Percentiles rank a stretch among this genome's conserved stretches.
Conservation (phyloP, 371 early-diverging fungal species). For the Mortierella sp. region DNA sequence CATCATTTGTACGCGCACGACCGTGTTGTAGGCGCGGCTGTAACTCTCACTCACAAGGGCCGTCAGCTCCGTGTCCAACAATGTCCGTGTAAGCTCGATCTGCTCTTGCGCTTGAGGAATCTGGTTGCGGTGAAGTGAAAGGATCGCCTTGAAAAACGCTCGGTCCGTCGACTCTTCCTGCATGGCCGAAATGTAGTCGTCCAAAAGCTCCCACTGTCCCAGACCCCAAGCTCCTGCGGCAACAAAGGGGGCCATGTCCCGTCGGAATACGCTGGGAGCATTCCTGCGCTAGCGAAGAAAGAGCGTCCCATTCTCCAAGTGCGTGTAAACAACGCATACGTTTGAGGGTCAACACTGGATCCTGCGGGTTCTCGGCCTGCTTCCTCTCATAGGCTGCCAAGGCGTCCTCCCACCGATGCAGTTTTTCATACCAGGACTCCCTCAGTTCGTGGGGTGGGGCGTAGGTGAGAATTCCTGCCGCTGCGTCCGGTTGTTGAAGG, state of each 20-base stretch:
- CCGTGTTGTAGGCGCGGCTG: constrained; percentile 85
- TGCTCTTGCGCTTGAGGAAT: constrained; percentile 80
- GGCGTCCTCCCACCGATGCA: constrained; percentile 97
- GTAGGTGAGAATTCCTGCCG: constrained; percentile 93
- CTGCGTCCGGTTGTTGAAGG: constrained; percentile 97
- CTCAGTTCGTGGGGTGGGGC: constrained; percentile 91
- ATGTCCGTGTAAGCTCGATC: constrained; percentile 88
- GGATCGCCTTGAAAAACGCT: constrained; percentile 88
- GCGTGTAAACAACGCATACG: constrained; percentile 96
- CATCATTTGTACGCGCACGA: constrained; percentile 96
- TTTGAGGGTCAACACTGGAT: constrained; percentile 83
- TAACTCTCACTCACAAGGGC: constrained; percentile 97
- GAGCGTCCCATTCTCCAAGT: constrained; percentile 94
- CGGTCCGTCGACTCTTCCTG: constrained; percentile 80
- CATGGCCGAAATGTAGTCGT: constrained; percentile 88
- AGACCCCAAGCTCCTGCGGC: constrained; percentile 97
- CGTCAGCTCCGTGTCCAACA: constrained; percentile 91
- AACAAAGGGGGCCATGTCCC: constrained; percentile 87
- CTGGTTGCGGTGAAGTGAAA: constrained; percentile 86
- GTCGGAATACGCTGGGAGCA: constrained; percentile 66
- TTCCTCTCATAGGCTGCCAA: constrained; percentile 89
- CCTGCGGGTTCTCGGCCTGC: constrained; percentile 82
- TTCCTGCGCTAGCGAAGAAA: constrained; percentile 84
- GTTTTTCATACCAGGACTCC: constrained; percentile 96
- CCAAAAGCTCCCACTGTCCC: constrained; percentile 93